Percentiles rank a stretch among this genome's conserved stretches.
phyloP scores from a whole-genome alignment of 305 asterid genomes.

The Ilex paraguariensis region DNA sequence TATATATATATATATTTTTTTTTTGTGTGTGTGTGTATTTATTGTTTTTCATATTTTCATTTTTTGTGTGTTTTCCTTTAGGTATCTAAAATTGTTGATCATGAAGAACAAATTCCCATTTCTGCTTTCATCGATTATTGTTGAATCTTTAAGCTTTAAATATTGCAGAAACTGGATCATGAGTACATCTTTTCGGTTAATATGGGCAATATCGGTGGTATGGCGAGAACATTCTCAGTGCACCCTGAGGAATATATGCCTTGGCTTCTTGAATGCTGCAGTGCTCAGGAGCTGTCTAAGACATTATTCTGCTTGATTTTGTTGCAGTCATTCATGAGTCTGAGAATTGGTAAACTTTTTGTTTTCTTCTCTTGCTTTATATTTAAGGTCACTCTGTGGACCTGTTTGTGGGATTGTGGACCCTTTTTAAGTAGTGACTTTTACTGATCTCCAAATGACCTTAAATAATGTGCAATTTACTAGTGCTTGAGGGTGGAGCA shows the following conservation, averaged over 20 bases:
- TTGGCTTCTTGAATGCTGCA: conserved; percentile 77
- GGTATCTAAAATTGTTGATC: no score
- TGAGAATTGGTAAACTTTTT: conserved; percentile 48
- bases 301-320: conserved; percentile 59
- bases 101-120: no score
- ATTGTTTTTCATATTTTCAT: no score
- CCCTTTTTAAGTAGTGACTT: no score
- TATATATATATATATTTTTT: no score
- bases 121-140: no score
- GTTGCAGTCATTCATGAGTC: conserved; percentile 51
- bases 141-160: conserved; percentile 12
- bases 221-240: conserved; percentile 45
- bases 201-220: conserved; percentile 49
- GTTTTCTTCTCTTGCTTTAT: conserved; percentile 8
- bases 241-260: conserved; percentile 48
- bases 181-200: conserved; percentile 42
- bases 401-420: no score
- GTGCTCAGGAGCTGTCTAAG: conserved; percentile 53
- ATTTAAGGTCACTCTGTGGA: not conserved
- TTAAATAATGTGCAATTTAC: no score
- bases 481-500: no score
- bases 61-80: no score
- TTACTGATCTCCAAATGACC: no score
- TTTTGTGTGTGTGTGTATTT: no score
- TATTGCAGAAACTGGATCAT: conserved; percentile 53